Evolutionary conservation across 257 asterid species (phyloP), one percentile per base, ranked within the genome.

Genomic region (Capsicum rhomboideum): DNA sequence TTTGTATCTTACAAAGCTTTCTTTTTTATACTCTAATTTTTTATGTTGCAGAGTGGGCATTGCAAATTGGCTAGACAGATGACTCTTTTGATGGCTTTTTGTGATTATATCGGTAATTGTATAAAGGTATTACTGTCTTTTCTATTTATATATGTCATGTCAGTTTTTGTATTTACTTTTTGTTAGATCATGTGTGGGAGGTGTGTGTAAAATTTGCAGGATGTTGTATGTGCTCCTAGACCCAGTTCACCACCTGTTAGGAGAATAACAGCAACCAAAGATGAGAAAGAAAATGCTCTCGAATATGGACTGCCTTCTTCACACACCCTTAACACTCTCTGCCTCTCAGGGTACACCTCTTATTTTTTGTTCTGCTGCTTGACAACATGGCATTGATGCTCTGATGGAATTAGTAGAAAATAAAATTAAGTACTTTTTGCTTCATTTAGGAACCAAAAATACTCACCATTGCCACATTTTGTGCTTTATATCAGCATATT

Each of bases 221-320:
- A 95, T 89, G 93, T 95, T 81, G 95, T 95, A 37, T 93, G 97
- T 11, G 98, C 98, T 26, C 98, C 98, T 44, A 90, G 97, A 85
- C 98, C 99, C 4, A 89, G 85, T 82, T 91, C 90, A 49, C 95
- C 98, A 11, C 93, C 93, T 75, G 94, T 96, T 79, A 89, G 94
- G 89, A 91, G 99, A 91, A 82, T 95, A 79, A 97, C 97, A 3
- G 91, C 96, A 75, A 93, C 97, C 37, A 82, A 91, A 85, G 99
- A 95, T 67, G 98, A 93, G 90, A 92, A 90, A 86, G 98, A 93
- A 58, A 95, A 95, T 90, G 98, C 98, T 23, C 85, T 95, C 92
- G 98, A 95, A 91, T 95, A 95, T 77, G 98, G 97, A 83, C 88
- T 97, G 31, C 99, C 98, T 85, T 95, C 99, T 75, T 95, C 99